Conservation (phyloP, 371 early-diverging fungal species). For the Chytridium lagenaria region DNA sequence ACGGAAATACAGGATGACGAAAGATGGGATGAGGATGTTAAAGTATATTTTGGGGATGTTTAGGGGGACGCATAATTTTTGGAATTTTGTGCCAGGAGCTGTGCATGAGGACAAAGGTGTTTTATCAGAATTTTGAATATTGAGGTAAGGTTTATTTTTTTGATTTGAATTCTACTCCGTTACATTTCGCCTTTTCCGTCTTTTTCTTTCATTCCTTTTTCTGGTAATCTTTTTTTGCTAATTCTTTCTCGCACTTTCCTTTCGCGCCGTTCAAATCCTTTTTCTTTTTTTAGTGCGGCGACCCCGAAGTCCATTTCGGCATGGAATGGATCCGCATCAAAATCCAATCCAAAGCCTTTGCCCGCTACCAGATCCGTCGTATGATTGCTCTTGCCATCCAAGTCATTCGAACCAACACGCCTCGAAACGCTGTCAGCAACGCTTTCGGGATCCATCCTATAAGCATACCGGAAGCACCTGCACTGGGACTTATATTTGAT, state of each 20-base stretch:
- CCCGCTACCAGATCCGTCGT: slow-evolving; percentile 52
- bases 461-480: slow-evolving; percentile 52
- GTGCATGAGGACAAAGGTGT: slow-evolving; percentile 48
- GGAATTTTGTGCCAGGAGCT: slow-evolving; percentile 56
- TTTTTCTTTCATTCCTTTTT: no score
- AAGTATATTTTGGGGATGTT: slow-evolving; percentile 41
- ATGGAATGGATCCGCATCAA: slow-evolving; percentile 59
- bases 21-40: slow-evolving; percentile 42
- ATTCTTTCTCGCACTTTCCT: no score
- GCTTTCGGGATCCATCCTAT: slow-evolving; percentile 50
- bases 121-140: slow-evolving; percentile 48
- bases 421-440: slow-evolving; percentile 48
- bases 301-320: slow-evolving; percentile 49
- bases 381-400: slow-evolving; percentile 53
- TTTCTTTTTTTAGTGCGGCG: slow-evolving; percentile 16
- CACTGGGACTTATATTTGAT: slow-evolving; percentile 44
- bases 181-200: no score
- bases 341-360: slow-evolving; percentile 50
- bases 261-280: no score
- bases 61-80: slow-evolving; percentile 58
- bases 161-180: neutral
- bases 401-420: slow-evolving; percentile 56
- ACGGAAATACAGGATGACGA: slow-evolving; percentile 45
- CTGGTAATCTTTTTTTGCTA: neutral
- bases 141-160: slow-evolving; percentile 18